phyloP scores from a whole-genome alignment of 345 rosid genomes.

The Draba incana region DNA sequence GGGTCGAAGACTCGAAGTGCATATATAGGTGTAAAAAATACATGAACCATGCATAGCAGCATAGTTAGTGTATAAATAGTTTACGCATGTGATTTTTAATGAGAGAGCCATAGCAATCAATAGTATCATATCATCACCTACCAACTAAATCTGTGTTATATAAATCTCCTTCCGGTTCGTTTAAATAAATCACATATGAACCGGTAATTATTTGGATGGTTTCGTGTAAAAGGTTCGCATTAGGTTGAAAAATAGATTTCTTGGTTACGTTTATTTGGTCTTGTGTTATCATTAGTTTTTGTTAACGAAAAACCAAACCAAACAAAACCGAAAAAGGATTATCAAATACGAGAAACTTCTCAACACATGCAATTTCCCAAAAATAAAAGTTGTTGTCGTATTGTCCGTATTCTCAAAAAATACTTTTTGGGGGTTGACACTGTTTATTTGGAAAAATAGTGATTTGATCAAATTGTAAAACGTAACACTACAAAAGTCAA shows the following conservation, averaged over 20 bases:
- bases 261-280: neutral
- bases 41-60: neutral
- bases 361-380: neutral
- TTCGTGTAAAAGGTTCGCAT: neutral
- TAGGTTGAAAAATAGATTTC: neutral
- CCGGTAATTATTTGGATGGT: neutral
- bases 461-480: constrained; percentile 12
- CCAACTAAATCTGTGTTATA: constrained; percentile 3
- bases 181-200: neutral
- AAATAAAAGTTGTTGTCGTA: neutral
- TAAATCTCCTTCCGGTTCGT: neutral
- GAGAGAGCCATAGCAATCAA: neutral
- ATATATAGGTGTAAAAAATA: neutral
- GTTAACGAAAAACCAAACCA: neutral
- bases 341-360: neutral
- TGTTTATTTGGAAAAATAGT: constrained; percentile 14
- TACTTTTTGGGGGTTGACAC: constrained; percentile 1
- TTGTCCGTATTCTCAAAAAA: neutral
- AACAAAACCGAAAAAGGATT: neutral
- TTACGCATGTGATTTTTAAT: neutral
- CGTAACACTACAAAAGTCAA: constrained; percentile 11
- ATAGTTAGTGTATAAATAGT: neutral
- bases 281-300: neutral
- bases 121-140: neutral
- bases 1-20: no score